Evolutionary conservation across 202 grass and related monocot species (phyloP), one percentile per base, ranked within the genome.

Genomic region (Setaria italica): DNA sequence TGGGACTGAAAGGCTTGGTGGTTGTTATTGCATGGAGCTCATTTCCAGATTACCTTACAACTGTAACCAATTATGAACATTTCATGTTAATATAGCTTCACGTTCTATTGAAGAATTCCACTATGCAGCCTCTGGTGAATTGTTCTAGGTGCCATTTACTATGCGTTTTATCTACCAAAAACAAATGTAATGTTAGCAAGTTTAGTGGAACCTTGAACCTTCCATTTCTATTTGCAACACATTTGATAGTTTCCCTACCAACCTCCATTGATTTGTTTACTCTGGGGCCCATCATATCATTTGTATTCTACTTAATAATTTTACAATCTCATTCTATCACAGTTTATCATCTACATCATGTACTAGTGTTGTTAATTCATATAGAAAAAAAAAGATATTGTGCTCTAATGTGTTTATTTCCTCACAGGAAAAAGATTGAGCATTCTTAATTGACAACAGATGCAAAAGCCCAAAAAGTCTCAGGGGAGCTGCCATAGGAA

Each of bases 391-490:
- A 57, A 14, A 34, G 34, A 65, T 49, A 32, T 9, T 71, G 79
- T 51, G 50, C 35, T 67, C 71, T 77, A 82, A 51, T 59, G 13
- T 0, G 29, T 49, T 84, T 34, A 6, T 85, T 79, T 86, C 11
- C 53, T 84, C 45, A 50, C 87, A 97, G 94, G 81, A 83, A 91
- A 73, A 91, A 88, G 64, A 95, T 74, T 62, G 87, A 90, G 86
- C 76, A 88, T 93, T 82, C 82, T 86, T 86, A 88, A 14, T 75
- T 88, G 51, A 78, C 85, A 58, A 90, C 79, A 59, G 89, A 81
- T 76, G 88, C 85, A 11, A 83, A 86, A 60, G 85, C 83, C 83
- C 66, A 8, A 83, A 82, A 90, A 76, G 25, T 74, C 82, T 90
- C 48, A 84, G 88, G 79, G 45, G 76, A 57, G 84, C 91, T 60